phyloP scores from a whole-genome alignment of 176 grass and related monocot species.

The Avena atlantica region DNA sequence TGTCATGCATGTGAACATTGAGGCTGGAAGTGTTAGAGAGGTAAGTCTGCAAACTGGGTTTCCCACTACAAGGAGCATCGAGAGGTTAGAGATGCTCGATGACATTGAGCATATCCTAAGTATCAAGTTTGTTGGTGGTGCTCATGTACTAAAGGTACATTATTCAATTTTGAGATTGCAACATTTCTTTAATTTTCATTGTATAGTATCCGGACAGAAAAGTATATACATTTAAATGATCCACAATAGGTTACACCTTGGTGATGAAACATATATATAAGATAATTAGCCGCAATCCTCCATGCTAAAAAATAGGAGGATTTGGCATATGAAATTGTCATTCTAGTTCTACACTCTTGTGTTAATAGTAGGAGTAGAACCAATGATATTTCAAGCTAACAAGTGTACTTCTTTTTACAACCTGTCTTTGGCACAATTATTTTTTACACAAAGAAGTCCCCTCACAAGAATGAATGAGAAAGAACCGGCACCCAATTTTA shows the following conservation, averaged over 20 bases:
- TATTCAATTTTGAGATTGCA: background rate
- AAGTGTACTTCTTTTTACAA: background rate
- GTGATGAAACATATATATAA: background rate
- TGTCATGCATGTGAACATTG: conserved; percentile 66
- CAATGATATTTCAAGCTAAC: background rate
- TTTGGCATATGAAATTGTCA: background rate
- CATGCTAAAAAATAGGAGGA: background rate
- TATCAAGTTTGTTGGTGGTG: conserved; percentile 74
- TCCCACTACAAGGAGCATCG: conserved; percentile 73
- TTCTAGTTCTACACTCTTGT: background rate
- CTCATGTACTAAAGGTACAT: conserved; percentile 77
- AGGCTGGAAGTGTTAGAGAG: conserved; percentile 73
- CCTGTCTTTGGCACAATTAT: background rate
- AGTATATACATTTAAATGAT: background rate
- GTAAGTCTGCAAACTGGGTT: conserved; percentile 74
- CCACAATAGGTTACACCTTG: background rate
- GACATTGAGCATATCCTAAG: conserved; percentile 77
- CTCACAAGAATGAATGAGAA: background rate
- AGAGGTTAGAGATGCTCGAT: conserved; percentile 73
- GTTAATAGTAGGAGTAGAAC: background rate
- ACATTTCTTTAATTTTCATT: no score
- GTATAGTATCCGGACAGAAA: background rate
- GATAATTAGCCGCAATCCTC: background rate
- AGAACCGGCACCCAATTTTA: background rate
- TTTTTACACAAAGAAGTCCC: background rate